Conservation (phyloP, 2,329 filamentous ascomycete species). For the Sordariomycetes sp. region DNA sequence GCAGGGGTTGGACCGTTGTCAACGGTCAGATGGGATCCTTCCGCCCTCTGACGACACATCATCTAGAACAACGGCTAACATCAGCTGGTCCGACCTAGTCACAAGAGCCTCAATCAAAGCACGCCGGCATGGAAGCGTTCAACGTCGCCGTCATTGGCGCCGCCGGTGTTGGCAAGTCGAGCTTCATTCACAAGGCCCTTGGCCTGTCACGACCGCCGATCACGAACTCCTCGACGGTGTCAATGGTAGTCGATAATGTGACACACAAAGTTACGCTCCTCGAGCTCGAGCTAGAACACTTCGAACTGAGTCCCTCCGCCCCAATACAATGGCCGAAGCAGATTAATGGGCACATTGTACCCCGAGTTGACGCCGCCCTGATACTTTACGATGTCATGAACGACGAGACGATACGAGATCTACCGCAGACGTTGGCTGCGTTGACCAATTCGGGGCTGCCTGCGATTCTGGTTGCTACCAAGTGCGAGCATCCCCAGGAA, state of each 20-base stretch:
- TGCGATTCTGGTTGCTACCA: slow-evolving; percentile 75
- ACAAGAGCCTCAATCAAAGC: slow-evolving; percentile 1
- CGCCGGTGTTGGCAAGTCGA: slow-evolving; percentile 58
- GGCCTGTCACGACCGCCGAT: slow-evolving; percentile 43
- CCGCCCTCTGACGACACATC: too few species aligned
- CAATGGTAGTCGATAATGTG: slow-evolving; percentile 48
- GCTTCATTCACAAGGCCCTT: slow-evolving; percentile 56
- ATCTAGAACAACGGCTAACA: too few species aligned
- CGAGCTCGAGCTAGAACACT: slow-evolving; percentile 57
- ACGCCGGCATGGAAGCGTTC: slow-evolving; percentile 44
- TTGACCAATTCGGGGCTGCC: slow-evolving; percentile 66
- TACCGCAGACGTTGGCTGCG: slow-evolving; percentile 68
- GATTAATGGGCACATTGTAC: slow-evolving; percentile 60
- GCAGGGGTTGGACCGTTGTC: too few species aligned
- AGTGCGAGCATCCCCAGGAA: slow-evolving; percentile 71
- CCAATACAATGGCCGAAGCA: slow-evolving; percentile 59
- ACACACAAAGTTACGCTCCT: slow-evolving; percentile 51
- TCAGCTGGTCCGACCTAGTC: too few species aligned
- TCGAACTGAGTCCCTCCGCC: slow-evolving; percentile 47
- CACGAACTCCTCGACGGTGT: slow-evolving; percentile 44
- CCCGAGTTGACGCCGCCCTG: slow-evolving; percentile 72
- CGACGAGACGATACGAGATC: slow-evolving; percentile 61
- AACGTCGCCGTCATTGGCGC: slow-evolving; percentile 60
- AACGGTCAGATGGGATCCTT: too few species aligned
- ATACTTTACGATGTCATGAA: slow-evolving; percentile 84